Evolutionary conservation across 208 protist genomes (phyloP).

Genomic region (Tetramitus jugosus): DNA sequence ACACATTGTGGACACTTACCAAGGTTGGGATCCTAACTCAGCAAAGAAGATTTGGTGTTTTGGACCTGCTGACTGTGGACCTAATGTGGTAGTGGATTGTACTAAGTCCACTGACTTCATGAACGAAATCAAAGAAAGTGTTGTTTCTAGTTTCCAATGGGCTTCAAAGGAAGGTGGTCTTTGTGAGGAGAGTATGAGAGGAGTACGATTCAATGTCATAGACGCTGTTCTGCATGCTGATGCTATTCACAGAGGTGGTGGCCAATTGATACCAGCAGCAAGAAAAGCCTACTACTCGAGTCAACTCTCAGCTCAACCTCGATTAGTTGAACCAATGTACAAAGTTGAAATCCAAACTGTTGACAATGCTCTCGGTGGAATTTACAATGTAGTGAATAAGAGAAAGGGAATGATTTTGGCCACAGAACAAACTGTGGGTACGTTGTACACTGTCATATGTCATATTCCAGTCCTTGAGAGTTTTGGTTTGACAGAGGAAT

Average conservation of each 20-base stretch:
- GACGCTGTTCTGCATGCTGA: conserved; percentile 48
- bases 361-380: conserved; percentile 75
- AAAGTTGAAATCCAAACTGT: conserved; percentile 43
- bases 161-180: conserved; percentile 38
- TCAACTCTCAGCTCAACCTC: conserved; percentile 38
- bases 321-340: conserved; percentile 51
- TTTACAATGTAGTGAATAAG: conserved; percentile 88
- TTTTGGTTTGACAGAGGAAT: conserved; percentile 93
- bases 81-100: conserved; percentile 50
- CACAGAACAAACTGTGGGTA: conserved; percentile 83
- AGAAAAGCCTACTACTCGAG: conserved; percentile 32
- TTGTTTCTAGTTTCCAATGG: conserved; percentile 40
- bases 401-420: conserved; percentile 89
- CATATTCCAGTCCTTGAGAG: conserved; percentile 96
- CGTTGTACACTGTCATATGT: conserved; percentile 89
- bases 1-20: conserved; percentile 49
- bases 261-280: conserved; percentile 49
- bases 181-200: conserved; percentile 47
- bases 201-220: conserved; percentile 45
- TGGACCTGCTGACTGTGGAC: conserved; percentile 31
- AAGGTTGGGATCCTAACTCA: conserved; percentile 53
- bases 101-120: conserved; percentile 45
- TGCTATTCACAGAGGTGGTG: conserved; percentile 45
- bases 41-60: conserved; percentile 37
- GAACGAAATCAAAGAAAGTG: conserved; percentile 45